A percentile compares a stretch with the other conserved stretches of the same genome.
Evolutionary conservation across 345 rosid genomes (phyloP).

Genomic region (Eucalyptus guilfoylei): DNA sequence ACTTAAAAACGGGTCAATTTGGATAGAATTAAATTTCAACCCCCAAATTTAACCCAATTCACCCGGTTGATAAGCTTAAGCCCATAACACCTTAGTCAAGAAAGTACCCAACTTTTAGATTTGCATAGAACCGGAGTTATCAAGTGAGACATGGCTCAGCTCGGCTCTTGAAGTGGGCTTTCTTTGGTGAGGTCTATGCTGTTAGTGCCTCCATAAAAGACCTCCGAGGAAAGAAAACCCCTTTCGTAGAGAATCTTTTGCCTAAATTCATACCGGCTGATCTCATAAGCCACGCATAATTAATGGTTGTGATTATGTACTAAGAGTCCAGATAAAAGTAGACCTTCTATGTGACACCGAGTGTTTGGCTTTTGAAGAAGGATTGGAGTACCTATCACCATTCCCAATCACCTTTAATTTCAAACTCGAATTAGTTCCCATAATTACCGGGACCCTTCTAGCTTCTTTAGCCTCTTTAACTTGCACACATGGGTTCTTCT

Average conservation of each 20-base stretch:
- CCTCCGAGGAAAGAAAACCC: not conserved
- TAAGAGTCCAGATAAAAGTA: not conserved
- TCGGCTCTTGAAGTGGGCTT: not conserved
- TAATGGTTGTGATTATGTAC: not conserved
- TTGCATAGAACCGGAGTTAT: not conserved
- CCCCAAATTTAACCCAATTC: not conserved
- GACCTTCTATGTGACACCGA: rapidly evolving
- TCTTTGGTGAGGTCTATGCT: not conserved
- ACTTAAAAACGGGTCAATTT: not conserved
- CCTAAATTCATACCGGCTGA: rapidly evolving
- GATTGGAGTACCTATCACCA: rapidly evolving
- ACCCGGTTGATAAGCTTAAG: not conserved
- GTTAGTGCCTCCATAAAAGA: not conserved
- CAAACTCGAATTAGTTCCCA: not conserved
- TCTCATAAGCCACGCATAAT: not conserved
- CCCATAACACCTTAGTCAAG: not conserved
- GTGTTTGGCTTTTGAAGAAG: not conserved
- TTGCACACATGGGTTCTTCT: not conserved
- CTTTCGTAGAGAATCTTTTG: not conserved
- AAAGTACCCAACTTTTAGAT: not conserved
- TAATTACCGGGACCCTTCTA: not conserved
- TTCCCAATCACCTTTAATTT: not conserved
- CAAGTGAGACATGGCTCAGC: not conserved
- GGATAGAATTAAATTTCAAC: not conserved
- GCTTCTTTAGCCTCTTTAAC: not conserved